Conservation (phyloP, 306 rosid species). For the Ziziphus jujuba region DNA sequence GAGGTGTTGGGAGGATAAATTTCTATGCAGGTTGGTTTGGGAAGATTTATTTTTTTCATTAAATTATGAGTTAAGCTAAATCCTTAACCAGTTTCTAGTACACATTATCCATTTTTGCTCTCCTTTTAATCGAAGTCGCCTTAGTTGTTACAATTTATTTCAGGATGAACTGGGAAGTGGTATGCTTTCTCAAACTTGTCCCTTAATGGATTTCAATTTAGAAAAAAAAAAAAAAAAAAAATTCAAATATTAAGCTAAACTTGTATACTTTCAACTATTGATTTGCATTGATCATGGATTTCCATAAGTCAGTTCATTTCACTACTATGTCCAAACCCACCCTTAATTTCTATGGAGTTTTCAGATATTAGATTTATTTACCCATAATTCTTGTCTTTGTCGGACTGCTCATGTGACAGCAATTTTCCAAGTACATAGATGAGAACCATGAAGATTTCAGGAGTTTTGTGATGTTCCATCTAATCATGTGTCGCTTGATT, state of each 20-base stretch:
- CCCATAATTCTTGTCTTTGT: background rate
- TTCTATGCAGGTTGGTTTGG: too few species aligned
- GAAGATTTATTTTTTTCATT: background rate
- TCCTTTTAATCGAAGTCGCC: slow-evolving; percentile 36
- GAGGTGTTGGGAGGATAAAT: too few species aligned
- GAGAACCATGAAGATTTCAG: slow-evolving; percentile 21
- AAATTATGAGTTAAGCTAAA: background rate
- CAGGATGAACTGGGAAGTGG: slow-evolving; percentile 43
- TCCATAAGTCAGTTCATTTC: too few species aligned
- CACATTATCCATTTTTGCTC: slow-evolving; percentile 25
- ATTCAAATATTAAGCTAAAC: too few species aligned
- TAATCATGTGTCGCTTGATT: slow-evolving; percentile 37
- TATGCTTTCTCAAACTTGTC: slow-evolving; percentile 27
- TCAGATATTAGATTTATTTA: background rate
- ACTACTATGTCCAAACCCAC: too few species aligned
- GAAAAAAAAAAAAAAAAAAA: too few species aligned
- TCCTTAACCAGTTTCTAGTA: slow-evolving; percentile 45
- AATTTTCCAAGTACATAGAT: slow-evolving; percentile 34
- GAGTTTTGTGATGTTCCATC: slow-evolving; percentile 34
- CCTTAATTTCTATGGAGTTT: too few species aligned
- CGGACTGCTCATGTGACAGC: slow-evolving; percentile 28
- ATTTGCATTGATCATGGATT: too few species aligned
- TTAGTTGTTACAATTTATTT: slow-evolving; percentile 30
- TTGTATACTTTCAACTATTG: too few species aligned
- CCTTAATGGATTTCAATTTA: background rate